Evolutionary conservation across 257 asterid species (phyloP), one percentile per base, ranked within the genome.

Genomic region (Coffea eugenioides): DNA sequence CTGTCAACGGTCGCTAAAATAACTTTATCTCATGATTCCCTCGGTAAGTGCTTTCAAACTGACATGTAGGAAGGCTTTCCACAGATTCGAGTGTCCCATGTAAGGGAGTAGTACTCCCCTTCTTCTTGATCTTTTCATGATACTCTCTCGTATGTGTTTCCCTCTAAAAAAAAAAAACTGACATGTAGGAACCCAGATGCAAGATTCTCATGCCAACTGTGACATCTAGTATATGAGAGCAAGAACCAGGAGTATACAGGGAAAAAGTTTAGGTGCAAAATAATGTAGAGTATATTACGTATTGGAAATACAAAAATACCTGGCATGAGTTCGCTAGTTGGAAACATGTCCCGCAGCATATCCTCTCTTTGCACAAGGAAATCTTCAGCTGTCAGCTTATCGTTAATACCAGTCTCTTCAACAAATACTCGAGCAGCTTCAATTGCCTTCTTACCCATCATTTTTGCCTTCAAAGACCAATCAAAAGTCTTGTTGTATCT

Each of bases 381-480:
- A 82, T 94, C 96, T 84, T 93, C 98, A 49, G 99, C 93, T 57
- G 97, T 83, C 68, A 95, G 91, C 23, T 88, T 83, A 79, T 91
- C 95, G 71, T 87, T 84, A 73, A 95, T 88, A 74, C 96, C 97
- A 75, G 91, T 90, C 88, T 91, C 98, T 86, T 93, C 92, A 75
- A 95, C 98, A 86, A 93, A 95, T 62, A 95, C 89, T 76, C 89
- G 90, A 73, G 99, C 97, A 78, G 99, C 97, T 89, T 93, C 99
- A 67, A 95, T 92, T 46, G 99, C 98, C 86, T 95, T 95, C 90
- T 68, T 95, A 6, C 99, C 99, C 99, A 95, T 93, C 99, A 95
- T 92, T 87, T 89, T 93, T 36, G 99, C 96, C 90, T 92, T 92
- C 66, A 95, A 91, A 75, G 99, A 88, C 99, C 99, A 95, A 80